Percentiles rank a stretch among this genome's conserved stretches.
Evolutionary conservation across 139 green algal species (phyloP).

Genomic region (Micractinium sp.): DNA sequence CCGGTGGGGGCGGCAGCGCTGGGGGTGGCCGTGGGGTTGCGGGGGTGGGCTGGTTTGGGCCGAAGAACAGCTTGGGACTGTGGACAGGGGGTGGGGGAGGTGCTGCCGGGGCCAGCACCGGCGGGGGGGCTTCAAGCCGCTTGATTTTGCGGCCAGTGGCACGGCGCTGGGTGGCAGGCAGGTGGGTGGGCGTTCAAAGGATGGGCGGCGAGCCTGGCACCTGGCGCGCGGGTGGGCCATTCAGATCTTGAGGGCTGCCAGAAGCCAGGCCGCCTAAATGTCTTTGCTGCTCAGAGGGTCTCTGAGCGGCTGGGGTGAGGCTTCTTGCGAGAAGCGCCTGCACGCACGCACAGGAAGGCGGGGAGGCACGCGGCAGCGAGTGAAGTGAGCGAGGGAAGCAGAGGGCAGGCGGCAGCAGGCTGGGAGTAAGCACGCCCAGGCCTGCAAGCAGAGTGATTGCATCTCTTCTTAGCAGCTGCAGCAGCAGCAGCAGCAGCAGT

Average conservation of each 20-base stretch:
- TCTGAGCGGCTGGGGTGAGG: slow-evolving; percentile 23
- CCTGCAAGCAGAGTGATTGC: not conserved
- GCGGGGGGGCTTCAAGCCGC: not conserved
- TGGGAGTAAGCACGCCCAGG: not conserved
- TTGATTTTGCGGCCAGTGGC: not conserved
- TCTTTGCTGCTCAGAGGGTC: not conserved
- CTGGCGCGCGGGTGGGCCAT: no score
- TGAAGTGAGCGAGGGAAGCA: not conserved
- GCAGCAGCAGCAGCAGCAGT: no score
- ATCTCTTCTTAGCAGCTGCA: no score
- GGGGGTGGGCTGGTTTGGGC: no score
- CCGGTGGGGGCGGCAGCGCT: no score
- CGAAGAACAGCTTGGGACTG: no score
- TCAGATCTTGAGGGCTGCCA: no score
- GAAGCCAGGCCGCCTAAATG: no score
- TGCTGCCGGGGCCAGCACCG: not conserved
- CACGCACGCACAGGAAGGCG: not conserved
- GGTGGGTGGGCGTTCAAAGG: not conserved
- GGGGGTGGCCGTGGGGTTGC: no score
- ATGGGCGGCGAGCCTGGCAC: not conserved
- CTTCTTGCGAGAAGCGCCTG: slow-evolving; percentile 25
- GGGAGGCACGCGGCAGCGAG: not conserved
- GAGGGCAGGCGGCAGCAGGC: not conserved
- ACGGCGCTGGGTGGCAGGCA: not conserved
- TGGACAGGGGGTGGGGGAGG: no score